Conservation (phyloP, 441 rosid species). For the Gossypium trilobum region DNA sequence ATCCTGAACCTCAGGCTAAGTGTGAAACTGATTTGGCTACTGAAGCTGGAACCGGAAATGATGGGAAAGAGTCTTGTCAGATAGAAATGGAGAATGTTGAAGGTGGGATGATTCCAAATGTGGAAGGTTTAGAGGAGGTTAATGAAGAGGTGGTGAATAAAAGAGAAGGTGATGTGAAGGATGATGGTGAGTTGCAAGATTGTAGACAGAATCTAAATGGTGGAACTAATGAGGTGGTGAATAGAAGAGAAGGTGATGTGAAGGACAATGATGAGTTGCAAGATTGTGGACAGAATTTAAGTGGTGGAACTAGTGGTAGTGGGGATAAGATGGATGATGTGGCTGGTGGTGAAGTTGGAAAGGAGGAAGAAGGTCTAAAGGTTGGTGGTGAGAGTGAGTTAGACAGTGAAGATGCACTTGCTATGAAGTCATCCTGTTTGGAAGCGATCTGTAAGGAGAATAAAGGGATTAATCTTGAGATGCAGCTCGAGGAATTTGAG, state of each 20-base stretch:
- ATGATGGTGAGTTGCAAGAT: constrained; percentile 26
- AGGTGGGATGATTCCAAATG: constrained; percentile 16
- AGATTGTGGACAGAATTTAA: constrained; percentile 24
- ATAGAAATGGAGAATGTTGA: constrained; percentile 29
- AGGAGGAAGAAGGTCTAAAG: constrained; percentile 25
- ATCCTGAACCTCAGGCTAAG: constrained; percentile 45
- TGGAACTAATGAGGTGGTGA: constrained; percentile 25
- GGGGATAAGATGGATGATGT: constrained; percentile 30
- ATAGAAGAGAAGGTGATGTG: constrained; percentile 4
- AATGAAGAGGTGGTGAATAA: constrained; percentile 20
- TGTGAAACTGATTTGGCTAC: constrained; percentile 14
- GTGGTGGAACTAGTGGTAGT: constrained; percentile 22
- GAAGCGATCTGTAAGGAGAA: constrained; percentile 30
- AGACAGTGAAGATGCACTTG: constrained; percentile 18
- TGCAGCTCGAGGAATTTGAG: constrained; percentile 34
- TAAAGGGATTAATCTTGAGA: constrained; percentile 35
- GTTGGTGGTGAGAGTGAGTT: constrained; percentile 24
- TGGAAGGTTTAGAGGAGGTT: constrained; percentile 20
- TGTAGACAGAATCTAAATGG: constrained; percentile 23
- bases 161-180: constrained; percentile 26
- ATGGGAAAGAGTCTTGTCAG: constrained; percentile 20
- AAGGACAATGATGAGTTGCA: constrained; percentile 28
- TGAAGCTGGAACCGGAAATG: constrained; percentile 11
- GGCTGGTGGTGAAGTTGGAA: constrained; percentile 25
- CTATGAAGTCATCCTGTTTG: constrained; percentile 23